Base-by-base conservation (phyloP, 78 protist genomes). In the Chrysochromulina tobinii region DNA sequence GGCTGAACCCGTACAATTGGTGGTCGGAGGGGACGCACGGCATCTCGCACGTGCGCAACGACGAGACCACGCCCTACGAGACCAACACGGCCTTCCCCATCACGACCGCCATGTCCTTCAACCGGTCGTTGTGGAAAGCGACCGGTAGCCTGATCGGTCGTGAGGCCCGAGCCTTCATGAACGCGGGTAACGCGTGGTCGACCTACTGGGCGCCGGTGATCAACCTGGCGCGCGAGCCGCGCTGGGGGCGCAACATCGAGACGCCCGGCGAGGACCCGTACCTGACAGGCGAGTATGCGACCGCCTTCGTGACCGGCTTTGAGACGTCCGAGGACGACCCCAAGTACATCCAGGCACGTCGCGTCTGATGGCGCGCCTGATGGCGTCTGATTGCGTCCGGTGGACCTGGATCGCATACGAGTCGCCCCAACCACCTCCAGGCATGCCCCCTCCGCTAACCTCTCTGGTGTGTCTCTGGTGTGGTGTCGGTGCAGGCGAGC, bases 231-330 rank as follows among this genome's bases (percentile, higher is more conserved):
- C 95, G 94, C 58, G 95, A 94, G 23, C 91, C 93, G 18, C 89
- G 94, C 14, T 94, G 95, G 93, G 93, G 93, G 1, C 92, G 94
- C 27, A 88, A 88, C 85, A 25, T 50, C 4, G 96, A 94, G 75
- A n/a, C 81, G 57, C 86, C 94, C 54, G 87, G 94, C 23, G 96
- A 94, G 21, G 95, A 93, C 81, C 96, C 96, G 27, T 66, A 7
- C 64, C n/a, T 90, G 18, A 55, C 84, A 11, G 88, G 69, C 17
- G 69, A 57, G 23, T 83, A 58, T 8, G 88, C 88, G 5, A 2
- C 3, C 17, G 51, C 7, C 9, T 58, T 58, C 23, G 88, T 83
- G 17, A 11, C 2, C 1, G 95, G 92, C 12, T 0, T 90, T 57
- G 94, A 93, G 89, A 20, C n/a, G 55, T 0, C 61, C 53, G 81